Evolutionary conservation across 2,329 filamentous ascomycete species (phyloP).

Genomic region (Colletotrichum tropicale): DNA sequence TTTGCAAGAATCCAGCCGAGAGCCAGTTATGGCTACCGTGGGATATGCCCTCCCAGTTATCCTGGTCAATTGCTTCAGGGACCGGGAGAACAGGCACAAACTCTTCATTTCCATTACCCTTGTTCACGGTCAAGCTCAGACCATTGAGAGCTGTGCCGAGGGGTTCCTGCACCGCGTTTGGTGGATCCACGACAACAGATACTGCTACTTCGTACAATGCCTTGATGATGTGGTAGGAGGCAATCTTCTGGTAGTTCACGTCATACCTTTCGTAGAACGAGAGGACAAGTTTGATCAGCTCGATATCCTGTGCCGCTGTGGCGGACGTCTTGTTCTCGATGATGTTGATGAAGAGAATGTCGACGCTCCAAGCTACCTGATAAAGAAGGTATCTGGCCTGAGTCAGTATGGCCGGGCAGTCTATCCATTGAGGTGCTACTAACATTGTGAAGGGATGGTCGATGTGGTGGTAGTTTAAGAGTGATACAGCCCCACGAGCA

Average conservation of each 20-base stretch:
- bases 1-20: background rate
- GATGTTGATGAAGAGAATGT: conserved; percentile 12
- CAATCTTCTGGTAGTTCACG: background rate
- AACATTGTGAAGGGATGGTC: conserved; percentile 9
- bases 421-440: background rate
- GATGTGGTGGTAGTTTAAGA: conserved; percentile 6
- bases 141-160: background rate
- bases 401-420: background rate
- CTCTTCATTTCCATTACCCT: background rate
- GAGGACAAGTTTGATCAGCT: conserved; percentile 10
- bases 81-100: background rate
- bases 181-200: background rate
- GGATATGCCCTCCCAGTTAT: background rate
- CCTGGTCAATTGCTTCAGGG: background rate
- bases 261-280: conserved; percentile 14
- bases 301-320: conserved; percentile 5
- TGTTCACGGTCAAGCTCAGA: background rate
- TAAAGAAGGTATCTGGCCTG: conserved; percentile 5
- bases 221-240: conserved; percentile 3
- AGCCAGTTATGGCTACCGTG: background rate
- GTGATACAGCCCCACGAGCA: conserved; percentile 8
- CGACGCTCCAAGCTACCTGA: conserved; percentile 15
- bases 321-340: conserved; percentile 4
- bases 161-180: background rate
- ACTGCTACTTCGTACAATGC: conserved; percentile 4